These are phyloP conservation scores for Didymella segeticola DNA, from an alignment of 2,329 filamentous ascomycete genomes.

Conservation along the genomic window DNA sequence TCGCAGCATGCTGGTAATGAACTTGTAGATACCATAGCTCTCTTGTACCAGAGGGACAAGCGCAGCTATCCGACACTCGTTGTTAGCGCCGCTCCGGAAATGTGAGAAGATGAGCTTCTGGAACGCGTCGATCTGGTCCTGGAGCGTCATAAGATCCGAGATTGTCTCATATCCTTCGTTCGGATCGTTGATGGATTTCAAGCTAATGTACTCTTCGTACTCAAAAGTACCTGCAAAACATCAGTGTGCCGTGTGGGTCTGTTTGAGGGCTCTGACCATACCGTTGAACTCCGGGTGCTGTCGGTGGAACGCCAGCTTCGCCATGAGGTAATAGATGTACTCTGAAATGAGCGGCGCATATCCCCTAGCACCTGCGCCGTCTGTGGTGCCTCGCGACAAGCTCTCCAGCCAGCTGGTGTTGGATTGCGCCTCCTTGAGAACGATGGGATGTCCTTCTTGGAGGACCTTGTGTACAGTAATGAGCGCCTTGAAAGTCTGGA, in stretches of 20 bases:
- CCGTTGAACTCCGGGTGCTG: slow-evolving; percentile 98
- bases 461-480: slow-evolving; percentile 98
- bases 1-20: slow-evolving; percentile 98
- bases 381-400: slow-evolving; percentile 79
- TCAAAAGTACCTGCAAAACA: slow-evolving; percentile 75
- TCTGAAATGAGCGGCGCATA: slow-evolving; percentile 93
- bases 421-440: slow-evolving; percentile 84
- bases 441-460: slow-evolving; percentile 91
- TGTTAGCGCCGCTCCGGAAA: slow-evolving; percentile 89
- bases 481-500: slow-evolving; percentile 98
- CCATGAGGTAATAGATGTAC: slow-evolving; percentile 94
- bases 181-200: slow-evolving; percentile 97
- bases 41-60: slow-evolving; percentile 93
- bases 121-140: slow-evolving; percentile 98
- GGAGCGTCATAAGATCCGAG: slow-evolving; percentile 91
- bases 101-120: slow-evolving; percentile 98
- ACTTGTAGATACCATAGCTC: slow-evolving; percentile 99
- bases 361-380: slow-evolving; percentile 79
- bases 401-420: slow-evolving; percentile 93
- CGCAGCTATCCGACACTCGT: slow-evolving; percentile 94
- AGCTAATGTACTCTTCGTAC: slow-evolving; percentile 97
- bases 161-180: slow-evolving; percentile 98
- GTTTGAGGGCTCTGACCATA: slow-evolving; percentile 32
- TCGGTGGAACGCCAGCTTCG: slow-evolving; percentile 95
- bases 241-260: slow-evolving; percentile 22